Conservation (phyloP, 1,139 yeast genomes). For the Kodamaea alishanica region DNA sequence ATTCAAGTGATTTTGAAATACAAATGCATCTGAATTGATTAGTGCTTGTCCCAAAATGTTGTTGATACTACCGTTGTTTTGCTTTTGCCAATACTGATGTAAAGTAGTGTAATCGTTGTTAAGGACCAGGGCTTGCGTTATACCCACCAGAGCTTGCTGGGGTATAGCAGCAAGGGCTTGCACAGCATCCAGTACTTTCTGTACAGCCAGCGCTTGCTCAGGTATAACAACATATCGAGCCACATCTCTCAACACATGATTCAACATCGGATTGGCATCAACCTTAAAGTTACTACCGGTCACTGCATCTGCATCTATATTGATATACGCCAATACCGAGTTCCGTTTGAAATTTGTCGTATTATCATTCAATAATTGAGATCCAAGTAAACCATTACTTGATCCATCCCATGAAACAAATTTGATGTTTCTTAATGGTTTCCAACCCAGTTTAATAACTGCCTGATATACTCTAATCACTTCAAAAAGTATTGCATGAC, state of each 20-base stretch:
- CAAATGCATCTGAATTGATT: constrained; percentile 26
- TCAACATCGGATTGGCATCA: constrained; percentile 36
- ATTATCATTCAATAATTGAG: constrained; percentile 25
- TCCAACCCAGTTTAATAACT: constrained; percentile 39
- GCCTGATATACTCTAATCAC: constrained; percentile 37
- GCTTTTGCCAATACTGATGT: constrained; percentile 36
- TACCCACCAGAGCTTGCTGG: neutral
- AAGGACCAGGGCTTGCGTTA: too few species aligned
- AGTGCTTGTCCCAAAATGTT: constrained; percentile 29
- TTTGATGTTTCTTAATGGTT: constrained; percentile 40
- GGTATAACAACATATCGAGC: constrained; percentile 38
- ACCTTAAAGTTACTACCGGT: constrained; percentile 39
- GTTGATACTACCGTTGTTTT: constrained; percentile 31
- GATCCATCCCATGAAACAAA: constrained; percentile 47
- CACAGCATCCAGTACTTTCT: constrained; percentile 5
- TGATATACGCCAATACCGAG: constrained; percentile 32
- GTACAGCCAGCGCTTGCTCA: constrained; percentile 6
- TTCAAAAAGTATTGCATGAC: constrained; percentile 41
- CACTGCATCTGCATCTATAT: constrained; percentile 40
- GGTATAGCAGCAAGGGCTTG: neutral
- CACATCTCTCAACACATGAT: constrained; percentile 29
- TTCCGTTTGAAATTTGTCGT: constrained; percentile 11
- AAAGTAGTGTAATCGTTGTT: constrained; percentile 29
- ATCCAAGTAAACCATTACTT: constrained; percentile 33
- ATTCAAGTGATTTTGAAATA: constrained; percentile 33